These are phyloP conservation scores for Zea luxurians DNA, from an alignment of 176 grass and related monocot genomes.

Conservation along the genomic window DNA sequence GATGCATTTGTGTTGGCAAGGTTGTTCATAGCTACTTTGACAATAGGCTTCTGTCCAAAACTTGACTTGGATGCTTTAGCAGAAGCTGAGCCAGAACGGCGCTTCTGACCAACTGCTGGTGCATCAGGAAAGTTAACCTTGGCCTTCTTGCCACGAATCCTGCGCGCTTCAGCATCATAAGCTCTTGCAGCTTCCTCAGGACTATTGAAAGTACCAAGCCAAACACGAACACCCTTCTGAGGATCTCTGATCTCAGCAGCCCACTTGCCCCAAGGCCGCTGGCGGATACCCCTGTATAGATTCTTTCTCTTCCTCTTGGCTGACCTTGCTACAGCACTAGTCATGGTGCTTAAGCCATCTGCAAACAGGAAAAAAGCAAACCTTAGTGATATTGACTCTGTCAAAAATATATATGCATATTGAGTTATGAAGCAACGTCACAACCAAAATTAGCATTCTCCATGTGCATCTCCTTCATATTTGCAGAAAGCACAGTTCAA, in stretches of 20 bases:
- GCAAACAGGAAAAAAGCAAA: conserved; percentile 22
- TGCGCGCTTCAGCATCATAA: conserved; percentile 87
- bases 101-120: conserved; percentile 46
- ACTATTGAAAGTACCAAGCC: conserved; percentile 95
- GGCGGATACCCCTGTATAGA: conserved; percentile 86
- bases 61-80: conserved; percentile 43
- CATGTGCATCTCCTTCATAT: background rate
- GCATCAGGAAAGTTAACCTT: conserved; percentile 91
- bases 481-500: background rate
- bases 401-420: conserved; percentile 20
- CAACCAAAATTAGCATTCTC: conserved; percentile 18
- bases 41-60: conserved; percentile 31
- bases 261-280: conserved; percentile 99
- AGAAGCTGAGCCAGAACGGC: conserved; percentile 11
- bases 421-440: background rate
- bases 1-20: conserved; percentile 37
- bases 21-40: conserved; percentile 36
- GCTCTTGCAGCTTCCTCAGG: conserved; percentile 97
- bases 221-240: conserved; percentile 87
- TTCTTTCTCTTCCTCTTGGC: conserved; percentile 92
- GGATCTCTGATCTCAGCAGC: conserved; percentile 99
- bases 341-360: conserved; percentile 55
- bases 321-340: conserved; percentile 52
- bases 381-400: background rate
- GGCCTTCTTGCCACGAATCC: conserved; percentile 92